A percentile compares a stretch with the other conserved stretches of the same genome.
Conservation (phyloP, 345 rosid species). For the Arabidopsis suecica region DNA sequence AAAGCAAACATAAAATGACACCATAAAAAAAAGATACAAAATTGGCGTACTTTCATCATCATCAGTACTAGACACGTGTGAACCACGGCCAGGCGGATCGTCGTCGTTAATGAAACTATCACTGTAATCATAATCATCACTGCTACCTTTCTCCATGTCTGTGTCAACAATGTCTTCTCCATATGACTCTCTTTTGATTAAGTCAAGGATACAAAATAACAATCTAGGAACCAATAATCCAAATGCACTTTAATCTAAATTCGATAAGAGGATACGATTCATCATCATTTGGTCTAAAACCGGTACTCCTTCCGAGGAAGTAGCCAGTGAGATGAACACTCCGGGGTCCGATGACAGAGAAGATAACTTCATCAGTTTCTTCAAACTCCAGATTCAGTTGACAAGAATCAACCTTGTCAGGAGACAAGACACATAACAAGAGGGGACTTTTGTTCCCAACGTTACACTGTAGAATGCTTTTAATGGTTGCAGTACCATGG, state of each 20-base stretch:
- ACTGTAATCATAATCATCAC: conserved; percentile 61
- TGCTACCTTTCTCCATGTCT: conserved; percentile 58
- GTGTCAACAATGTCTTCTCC: conserved; percentile 74
- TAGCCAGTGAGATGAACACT: conserved; percentile 78
- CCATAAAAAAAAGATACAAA: not conserved
- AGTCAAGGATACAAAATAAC: conserved; percentile 32
- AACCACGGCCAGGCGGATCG: conserved; percentile 45
- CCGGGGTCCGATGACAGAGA: conserved; percentile 74
- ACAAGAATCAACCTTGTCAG: conserved; percentile 56
- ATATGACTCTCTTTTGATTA: conserved; percentile 55
- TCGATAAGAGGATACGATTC: conserved; percentile 64
- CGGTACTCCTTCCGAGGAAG: conserved; percentile 45
- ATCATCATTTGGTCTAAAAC: conserved; percentile 37
- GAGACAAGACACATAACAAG: conserved; percentile 63
- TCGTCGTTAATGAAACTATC: conserved; percentile 79
- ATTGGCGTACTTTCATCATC: conserved; percentile 49
- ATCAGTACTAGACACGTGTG: conserved; percentile 43
- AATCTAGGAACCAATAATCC: conserved; percentile 7
- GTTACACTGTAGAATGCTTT: conserved; percentile 70
- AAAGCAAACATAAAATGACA: conserved; percentile 2
- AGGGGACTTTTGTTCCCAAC: conserved; percentile 70
- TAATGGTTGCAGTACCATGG: conserved; percentile 44
- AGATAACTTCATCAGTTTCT: conserved; percentile 69
- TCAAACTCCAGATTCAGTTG: conserved; percentile 75
- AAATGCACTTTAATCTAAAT: not conserved